These are phyloP conservation scores for Blastobotrys arbuscula DNA, from an alignment of 1,139 yeast species.

Conservation along the genomic window DNA sequence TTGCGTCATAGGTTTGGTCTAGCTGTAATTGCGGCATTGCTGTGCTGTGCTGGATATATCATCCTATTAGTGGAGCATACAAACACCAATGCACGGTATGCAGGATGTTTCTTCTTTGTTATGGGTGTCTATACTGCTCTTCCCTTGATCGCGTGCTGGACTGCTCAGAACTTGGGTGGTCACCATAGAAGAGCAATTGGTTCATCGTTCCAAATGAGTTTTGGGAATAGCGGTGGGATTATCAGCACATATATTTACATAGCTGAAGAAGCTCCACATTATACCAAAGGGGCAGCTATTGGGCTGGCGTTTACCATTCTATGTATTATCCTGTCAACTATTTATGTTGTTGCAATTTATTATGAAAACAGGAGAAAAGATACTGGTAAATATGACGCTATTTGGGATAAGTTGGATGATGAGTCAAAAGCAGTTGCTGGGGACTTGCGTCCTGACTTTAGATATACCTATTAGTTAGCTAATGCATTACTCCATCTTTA, in stretches of 20 bases:
- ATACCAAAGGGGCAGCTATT: constrained; percentile 53
- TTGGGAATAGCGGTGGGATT: constrained; percentile 80
- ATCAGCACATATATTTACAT: constrained; percentile 51
- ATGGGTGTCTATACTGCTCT: constrained; percentile 63
- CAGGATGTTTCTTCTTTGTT: constrained; percentile 64
- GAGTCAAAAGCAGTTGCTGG: constrained; percentile 50
- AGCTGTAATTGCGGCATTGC: constrained; percentile 38
- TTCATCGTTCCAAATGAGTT: constrained; percentile 72
- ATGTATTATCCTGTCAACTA: constrained; percentile 42
- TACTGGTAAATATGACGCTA: constrained; percentile 32
- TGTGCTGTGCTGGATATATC: constrained; percentile 52
- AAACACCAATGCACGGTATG: constrained; percentile 48
- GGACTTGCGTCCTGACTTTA: constrained; percentile 60
- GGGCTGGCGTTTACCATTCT: constrained; percentile 49
- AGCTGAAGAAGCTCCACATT: constrained; percentile 52
- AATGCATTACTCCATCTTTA: too few species aligned
- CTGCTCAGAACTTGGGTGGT: constrained; percentile 61
- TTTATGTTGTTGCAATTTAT: constrained; percentile 40
- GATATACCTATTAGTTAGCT: constrained; percentile 38
- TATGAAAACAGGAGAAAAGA: constrained; percentile 35
- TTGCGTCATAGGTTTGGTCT: constrained; percentile 45
- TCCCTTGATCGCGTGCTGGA: constrained; percentile 75
- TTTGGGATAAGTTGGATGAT: constrained; percentile 41
- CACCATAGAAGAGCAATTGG: constrained; percentile 68
- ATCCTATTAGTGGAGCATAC: constrained; percentile 39